Base-by-base conservation (phyloP, 306 rosid genomes). In the Vigna trinervia region DNA sequence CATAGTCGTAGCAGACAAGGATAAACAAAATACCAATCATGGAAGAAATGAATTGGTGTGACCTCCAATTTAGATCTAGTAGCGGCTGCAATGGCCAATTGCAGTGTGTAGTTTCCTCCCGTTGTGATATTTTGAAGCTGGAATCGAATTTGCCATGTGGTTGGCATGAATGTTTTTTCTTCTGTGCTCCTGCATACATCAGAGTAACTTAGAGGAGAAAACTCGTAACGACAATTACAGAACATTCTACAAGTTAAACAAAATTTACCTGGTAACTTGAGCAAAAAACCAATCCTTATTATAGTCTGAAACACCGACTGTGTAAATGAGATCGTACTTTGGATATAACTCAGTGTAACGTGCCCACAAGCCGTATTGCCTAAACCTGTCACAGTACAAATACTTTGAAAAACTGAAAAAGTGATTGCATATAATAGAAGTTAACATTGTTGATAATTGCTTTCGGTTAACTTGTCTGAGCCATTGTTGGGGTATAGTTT, bases 311-410 rank as follows among this genome's bases (percentile, higher is more conserved):
- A 48, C 71, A 14, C 82, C 78, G 61, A 87, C 75, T 0, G 28
- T 85, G 84, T 74, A 92, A 28, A 87, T 74, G 4, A 92, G 90
- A 81, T 92, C 96, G 1, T 34, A 0, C 0, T 64, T 8, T 0
- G 90, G 93, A 62, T 85, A 87, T 36, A 84, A 78, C 9, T 90
- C 92, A 4, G 78, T 13, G 28, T 92, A 90, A 34, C 89, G 91
- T 3, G 58, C 75, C 96, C 97, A 92, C 32, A 92, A 34, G 1
- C 97, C 97, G 17, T 92, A 90, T 50, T 92, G 93, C 43, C 96
- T 87, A 46, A 72, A 92, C 48, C 91, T 92, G 81, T 75, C 1
- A 79, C 14, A 12, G 10, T 22, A 14, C 17, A 36, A 75, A 23
- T 22, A 75, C 5, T 66, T 65, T 28, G n/a, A 61, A 75, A 43